Evolutionary conservation across 75 land plant species (phyloP), one percentile per base, ranked within the genome.

Genomic region (Cupressus sempervirens): DNA sequence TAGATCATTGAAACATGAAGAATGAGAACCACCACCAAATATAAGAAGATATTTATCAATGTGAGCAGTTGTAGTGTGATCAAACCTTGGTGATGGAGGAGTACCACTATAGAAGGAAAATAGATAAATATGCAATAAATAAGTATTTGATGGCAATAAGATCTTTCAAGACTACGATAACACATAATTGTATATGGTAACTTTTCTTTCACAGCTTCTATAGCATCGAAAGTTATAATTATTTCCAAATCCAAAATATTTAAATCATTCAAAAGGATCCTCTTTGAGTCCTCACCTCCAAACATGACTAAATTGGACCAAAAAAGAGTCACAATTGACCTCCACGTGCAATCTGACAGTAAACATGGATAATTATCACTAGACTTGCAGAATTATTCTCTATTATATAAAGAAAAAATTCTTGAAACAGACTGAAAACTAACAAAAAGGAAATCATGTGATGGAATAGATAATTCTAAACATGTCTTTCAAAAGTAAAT

Each of bases 161-260:
- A n/a, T n/a, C n/a, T n/a, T 65, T 32, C 11, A 30, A 62, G 80
- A 15, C 16, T 23, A 4, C 56, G 43, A 46, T 26, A 53, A 4
- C 20, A 76, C 85, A 82, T 11, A 82, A 29, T 29, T 48, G 52
- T 26, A 36, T 84, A 38, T 12, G n/a, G 46, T 53, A 40, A 68
- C 76, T n/a, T 30, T 32, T 50, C 96, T 92, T 94, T 95, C 98
- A 93, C 90, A 54, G 97, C 91, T 76, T 94, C 98, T 3, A 96
- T 86, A 41, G 94, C 96, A 86, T 98, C 96, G 98, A 98, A 98
- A 29, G 99, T 96, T 98, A n/a, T n/a, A n/a, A 98, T 93, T 38
- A 97, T 93, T 88, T 98, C 97, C 72, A 98, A 84, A 87, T 98
- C 99, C 88, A 98, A 94, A 87, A 98, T 90, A 86, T 98, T 94